Base-by-base conservation (phyloP, 1,139 yeast species). In the Blastobotrys illinoisensis region DNA sequence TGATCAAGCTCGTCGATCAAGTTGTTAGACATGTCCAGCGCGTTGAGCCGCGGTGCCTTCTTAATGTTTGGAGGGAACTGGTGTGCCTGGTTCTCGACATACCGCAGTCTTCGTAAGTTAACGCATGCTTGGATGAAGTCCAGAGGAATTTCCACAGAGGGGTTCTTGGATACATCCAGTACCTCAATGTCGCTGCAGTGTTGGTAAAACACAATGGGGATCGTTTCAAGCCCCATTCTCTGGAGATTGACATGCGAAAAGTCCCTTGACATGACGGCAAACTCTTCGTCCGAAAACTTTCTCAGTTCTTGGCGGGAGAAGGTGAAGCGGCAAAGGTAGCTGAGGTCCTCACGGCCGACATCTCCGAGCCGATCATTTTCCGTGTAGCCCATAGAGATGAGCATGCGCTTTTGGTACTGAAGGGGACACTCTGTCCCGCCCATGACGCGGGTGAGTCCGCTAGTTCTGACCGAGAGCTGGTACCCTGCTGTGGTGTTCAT, bases 81-180 rank as follows among this genome's bases (percentile, higher is more conserved):
- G 9, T 85, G 80, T 16, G 88, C 81, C 54, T 95, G 87, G 64
- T 88, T 87, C 58, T 83, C 78, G 1, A 88, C 82, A 74, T 84
- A 88, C 53, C 82, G 78, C 56, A 90, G 76, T 55, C 82, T 79
- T 32, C 80, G 79, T 61, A 91, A 74, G 64, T 87, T 87, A 50
- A 82, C 79, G 62, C 96, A 86, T 26, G 88, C 82, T 67, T 89
- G 96, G 62, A 90, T 84, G 67, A 90, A 90, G 67, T 90, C 97
- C 56, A 83, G 73, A 0, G 97, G 96, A 36, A 91, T 75, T 56
- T 84, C 82, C 53, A 91, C 85, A 20, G 95, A 86, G 5, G 97
- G 96, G 67, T 91, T 91, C 59, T 87, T 83, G 0, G 95, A 87
- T 14, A 89, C 91, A 68, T 91, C 93, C 59, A 91, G 76, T 61